Base-by-base conservation (phyloP, 306 rosid species). In the Fragaria vesca region DNA sequence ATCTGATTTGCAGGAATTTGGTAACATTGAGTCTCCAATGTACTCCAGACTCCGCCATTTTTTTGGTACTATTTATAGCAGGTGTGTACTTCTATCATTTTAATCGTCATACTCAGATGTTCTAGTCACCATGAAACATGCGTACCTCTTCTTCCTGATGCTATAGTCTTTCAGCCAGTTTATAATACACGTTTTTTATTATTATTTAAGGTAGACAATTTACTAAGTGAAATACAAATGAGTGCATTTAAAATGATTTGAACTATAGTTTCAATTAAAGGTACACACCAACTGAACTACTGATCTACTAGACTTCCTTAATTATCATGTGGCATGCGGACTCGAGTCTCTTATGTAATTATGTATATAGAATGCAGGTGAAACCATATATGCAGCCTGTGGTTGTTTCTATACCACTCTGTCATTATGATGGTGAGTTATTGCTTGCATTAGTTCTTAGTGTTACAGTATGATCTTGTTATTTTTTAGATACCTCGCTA, bases 21-120 rank as follows among this genome's bases (percentile, higher is more conserved):
- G 97, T 46, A 92, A 92, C 78, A 85, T 94, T 46, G 97, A 94
- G 86, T 83, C 97, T 8, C 97, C 98, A 12, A 88, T 90, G 95
- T 89, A 84, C 81, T 83, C 97, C 63, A 90, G 95, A 82, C 97
- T 94, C 43, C 80, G 83, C 21, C 89, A 87, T 54, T 94, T 92
- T 83, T 94, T 89, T 28, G 66, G 80, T 30, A 92, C 94, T 61
- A 89, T 92, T 72, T 94, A 89, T 79, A 80, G 78, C 91, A 94
- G 98, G 98, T 90, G 15, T 68, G 66, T 48, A 34, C 75, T 65
- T 67, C 40, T 72, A 51, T 69, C 20, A 76, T 43, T 72, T 63
- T 77, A 6, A 32, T 55, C 77, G 9, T 8, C 12, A 10, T 12
- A 21, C 21, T 36, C 9, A 4, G 5, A 12, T n/a, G 54, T 57